These are phyloP conservation scores for Metschnikowia hibisci DNA, from an alignment of 805 yeast species.

Conservation along the genomic window DNA sequence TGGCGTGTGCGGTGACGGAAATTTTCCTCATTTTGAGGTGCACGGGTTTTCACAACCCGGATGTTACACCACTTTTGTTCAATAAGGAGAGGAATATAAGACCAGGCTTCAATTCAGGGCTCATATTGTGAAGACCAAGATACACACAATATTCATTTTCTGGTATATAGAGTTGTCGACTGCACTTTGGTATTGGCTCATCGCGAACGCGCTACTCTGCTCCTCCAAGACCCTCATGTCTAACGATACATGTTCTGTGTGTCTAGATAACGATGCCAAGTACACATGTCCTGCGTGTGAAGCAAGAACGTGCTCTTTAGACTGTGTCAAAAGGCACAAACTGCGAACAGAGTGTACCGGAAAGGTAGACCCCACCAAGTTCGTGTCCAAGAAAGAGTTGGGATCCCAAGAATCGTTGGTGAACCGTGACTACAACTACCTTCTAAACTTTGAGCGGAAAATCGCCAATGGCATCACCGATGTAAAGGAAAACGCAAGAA, in stretches of 20 bases:
- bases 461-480: conserved; percentile 59
- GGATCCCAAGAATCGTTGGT: conserved; percentile 42
- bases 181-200: background rate
- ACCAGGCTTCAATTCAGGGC: background rate
- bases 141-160: background rate
- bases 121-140: too few species aligned
- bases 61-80: too few species aligned
- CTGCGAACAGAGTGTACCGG: conserved; percentile 62
- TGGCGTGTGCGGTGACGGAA: background rate
- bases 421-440: conserved; percentile 80
- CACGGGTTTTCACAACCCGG: conserved; percentile 1
- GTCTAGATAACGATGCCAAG: conserved; percentile 41
- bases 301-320: conserved; percentile 61
- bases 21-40: conserved; percentile 2
- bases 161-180: too few species aligned
- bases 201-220: conserved; percentile 2
- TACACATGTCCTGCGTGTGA: conserved; percentile 83
- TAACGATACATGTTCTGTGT: conserved; percentile 28
- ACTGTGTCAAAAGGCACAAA: conserved; percentile 73
- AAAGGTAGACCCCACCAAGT: conserved; percentile 53
- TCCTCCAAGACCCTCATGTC: conserved; percentile 9
- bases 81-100: background rate
- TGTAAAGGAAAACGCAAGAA: conserved; percentile 37
- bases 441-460: conserved; percentile 55
- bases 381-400: conserved; percentile 48